Base-by-base conservation (phyloP, 768 basidiomycete genomes). In the Psilocybe subaeruginosa region DNA sequence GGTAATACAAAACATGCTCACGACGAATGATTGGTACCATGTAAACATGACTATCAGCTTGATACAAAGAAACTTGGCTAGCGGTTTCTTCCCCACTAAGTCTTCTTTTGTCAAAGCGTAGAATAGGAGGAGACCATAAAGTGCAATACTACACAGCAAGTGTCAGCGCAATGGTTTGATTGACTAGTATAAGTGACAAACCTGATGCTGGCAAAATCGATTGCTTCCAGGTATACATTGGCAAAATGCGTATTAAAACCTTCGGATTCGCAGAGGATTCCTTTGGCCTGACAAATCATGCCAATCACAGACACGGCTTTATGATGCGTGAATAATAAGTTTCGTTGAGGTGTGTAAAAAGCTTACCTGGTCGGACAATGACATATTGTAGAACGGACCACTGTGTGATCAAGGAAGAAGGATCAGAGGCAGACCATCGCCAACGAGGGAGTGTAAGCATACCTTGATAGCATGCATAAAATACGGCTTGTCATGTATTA, bases 301-400 rank as follows among this genome's bases (percentile, higher is more conserved):
- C 91, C 92, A 19, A 82, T 84, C 54, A 95, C 85, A 33, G 90
- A 90, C 17, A 85, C 80, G 8, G 80, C 84, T 83, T 56, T 88
- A 90, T 71, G 67, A 89, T 1, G 82, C 54, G 93, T 85, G 31
- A 89, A 88, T 19, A 84, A 12, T 79, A 82, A 81, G 56, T 35
- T 37, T 48, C 9, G 23, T 27, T 35, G 23, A 30, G 27, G 14
- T 16, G 35, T 8, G 35, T 11, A 46, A 8, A 35, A 58, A 17
- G 31, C 67, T 33, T 65, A 82, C 81, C 73, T 57, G 81, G 82
- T 51, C 91, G 81, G 47, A 95, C 75, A 60, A 94, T 83, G 19
- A 92, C 87, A 70, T 94, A 97, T 82, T 97, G 95, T 59, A 97
- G 77, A 6, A 97, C 94, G 46, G 85, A 80, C 92, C 93, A 96